Evolutionary conservation across 2,329 filamentous ascomycete genomes (phyloP).

Genomic region (Fusarium sp.): DNA sequence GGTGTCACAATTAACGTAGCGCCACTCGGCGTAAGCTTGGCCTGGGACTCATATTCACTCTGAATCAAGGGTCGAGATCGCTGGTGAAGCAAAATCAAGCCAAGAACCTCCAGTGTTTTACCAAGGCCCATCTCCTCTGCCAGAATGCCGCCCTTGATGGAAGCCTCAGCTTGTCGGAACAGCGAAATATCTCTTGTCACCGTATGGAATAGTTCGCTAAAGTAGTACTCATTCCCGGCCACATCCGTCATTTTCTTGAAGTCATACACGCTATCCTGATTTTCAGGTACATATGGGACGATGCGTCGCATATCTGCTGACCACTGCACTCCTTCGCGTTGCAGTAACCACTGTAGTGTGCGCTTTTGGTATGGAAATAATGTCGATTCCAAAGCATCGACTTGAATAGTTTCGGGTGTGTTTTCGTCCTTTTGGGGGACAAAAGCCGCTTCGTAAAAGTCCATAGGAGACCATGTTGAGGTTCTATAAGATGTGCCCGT

Average conservation of each 20-base stretch:
- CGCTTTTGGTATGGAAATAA: slow-evolving; percentile 79
- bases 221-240: slow-evolving; percentile 55
- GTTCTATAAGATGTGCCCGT: neutral
- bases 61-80: slow-evolving; percentile 50
- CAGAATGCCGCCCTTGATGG: slow-evolving; percentile 70
- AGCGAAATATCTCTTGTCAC: slow-evolving; percentile 60
- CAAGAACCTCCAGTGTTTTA: slow-evolving; percentile 81
- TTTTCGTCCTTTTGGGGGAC: slow-evolving; percentile 62
- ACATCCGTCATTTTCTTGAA: slow-evolving; percentile 50
- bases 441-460: slow-evolving; percentile 77
- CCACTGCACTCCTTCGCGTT: slow-evolving; percentile 70
- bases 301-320: slow-evolving; percentile 28
- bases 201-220: slow-evolving; percentile 72
- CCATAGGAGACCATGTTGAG: slow-evolving; percentile 56
- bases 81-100: slow-evolving; percentile 72
- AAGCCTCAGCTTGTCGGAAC: slow-evolving; percentile 55
- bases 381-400: slow-evolving; percentile 58
- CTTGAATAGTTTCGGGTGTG: slow-evolving; percentile 50
- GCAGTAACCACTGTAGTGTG: slow-evolving; percentile 75
- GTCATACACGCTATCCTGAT: slow-evolving; percentile 27
- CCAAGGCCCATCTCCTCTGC: slow-evolving; percentile 87
- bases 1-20: slow-evolving; percentile 72
- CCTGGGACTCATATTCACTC: slow-evolving; percentile 34
- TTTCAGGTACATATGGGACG: slow-evolving; percentile 19
- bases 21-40: slow-evolving; percentile 57